Evolutionary conservation across 2,329 filamentous ascomycete genomes (phyloP), one percentile per base, ranked within the genome.

Genomic region (Colletotrichum liriopes): DNA sequence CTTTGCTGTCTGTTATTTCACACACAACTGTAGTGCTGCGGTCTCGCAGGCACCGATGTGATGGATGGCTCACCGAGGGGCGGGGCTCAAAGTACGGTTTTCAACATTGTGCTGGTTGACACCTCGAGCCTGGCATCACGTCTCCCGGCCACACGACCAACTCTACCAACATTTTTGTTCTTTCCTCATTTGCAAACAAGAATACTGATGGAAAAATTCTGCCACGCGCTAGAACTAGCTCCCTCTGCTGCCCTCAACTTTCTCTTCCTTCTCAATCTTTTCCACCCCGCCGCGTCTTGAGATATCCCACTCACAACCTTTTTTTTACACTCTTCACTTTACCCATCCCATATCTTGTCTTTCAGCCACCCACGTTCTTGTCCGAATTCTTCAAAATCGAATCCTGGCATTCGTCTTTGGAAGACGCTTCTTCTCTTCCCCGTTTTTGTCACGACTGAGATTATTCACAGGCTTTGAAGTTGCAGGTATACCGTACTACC

Each of bases 121-220:
- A 55, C 55, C 47, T 55, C 4, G 37, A 55, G 37, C 23, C 12
- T n/a, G 23, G 18, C 49, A 55, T 43, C 49, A 35, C 23, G 20
- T 55, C 37, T 55, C 23, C 20, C 8, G 14, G 49, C 18, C 26
- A 41, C 37, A 9, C 12, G 20, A 52, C 32, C 32, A 39, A 14
- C 1, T 32, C 20, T 16, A 26, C n/a, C 18, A 20, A 12, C 23
- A 12, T 55, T 26, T 23, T 23, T 3, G 39, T 14, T 67, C 41
- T 45, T 71, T 61, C 55, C 55, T 49, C 18, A 3, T 26, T 55
- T 55, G n/a, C 26, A 49, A 58, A 18, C 39, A 55, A 29, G 23
- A 67, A 14, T 23, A 26, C 8, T n/a, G 12, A 20, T 35, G 16
- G 26, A 61, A 51, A 47, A 37, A 5, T 32, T 12, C 54, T 43